A percentile compares a stretch with the other conserved stretches of the same genome.
These are phyloP conservation scores for Ophiostoma sp. DNA, from an alignment of 2,329 filamentous ascomycete species.

Conservation along the genomic window DNA sequence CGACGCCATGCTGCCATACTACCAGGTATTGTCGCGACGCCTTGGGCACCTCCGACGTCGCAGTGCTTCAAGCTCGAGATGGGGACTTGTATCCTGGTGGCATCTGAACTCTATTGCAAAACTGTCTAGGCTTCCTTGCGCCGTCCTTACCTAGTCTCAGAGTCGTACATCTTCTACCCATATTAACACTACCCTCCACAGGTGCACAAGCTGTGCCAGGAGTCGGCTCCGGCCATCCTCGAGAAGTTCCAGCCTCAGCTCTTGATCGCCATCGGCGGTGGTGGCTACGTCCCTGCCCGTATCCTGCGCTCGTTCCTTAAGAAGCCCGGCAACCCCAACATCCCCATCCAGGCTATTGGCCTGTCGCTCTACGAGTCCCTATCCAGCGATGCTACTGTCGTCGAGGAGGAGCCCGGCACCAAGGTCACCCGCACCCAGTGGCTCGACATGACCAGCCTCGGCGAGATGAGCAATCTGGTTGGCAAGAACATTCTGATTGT, in stretches of 20 bases:
- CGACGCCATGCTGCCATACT: neutral
- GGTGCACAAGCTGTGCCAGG: slow-evolving; percentile 97
- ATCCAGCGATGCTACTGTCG: slow-evolving; percentile 43
- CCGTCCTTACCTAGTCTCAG: neutral
- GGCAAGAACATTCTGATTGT: slow-evolving; percentile 90
- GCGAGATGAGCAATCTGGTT: slow-evolving; percentile 80
- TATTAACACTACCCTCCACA: slow-evolving; percentile 37
- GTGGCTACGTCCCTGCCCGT: slow-evolving; percentile 92
- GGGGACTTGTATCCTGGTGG: neutral
- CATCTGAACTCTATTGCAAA: too few species aligned
- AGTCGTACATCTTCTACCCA: neutral
- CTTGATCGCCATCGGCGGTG: slow-evolving; percentile 97
- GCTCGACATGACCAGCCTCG: slow-evolving; percentile 80
- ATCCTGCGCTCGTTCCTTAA: slow-evolving; percentile 98
- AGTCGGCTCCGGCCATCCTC: slow-evolving; percentile 75
- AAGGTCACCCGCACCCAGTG: slow-evolving; percentile 98
- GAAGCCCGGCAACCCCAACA: slow-evolving; percentile 79
- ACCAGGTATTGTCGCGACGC: neutral
- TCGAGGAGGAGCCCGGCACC: slow-evolving; percentile 74
- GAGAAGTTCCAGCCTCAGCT: slow-evolving; percentile 84
- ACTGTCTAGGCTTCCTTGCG: neutral
- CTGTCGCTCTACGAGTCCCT: slow-evolving; percentile 94
- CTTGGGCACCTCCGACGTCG: neutral
- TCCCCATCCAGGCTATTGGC: slow-evolving; percentile 97
- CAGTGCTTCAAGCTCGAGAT: neutral